phyloP scores from a whole-genome alignment of 352 stramenopile species.

The Elongisporangium undulatum region DNA sequence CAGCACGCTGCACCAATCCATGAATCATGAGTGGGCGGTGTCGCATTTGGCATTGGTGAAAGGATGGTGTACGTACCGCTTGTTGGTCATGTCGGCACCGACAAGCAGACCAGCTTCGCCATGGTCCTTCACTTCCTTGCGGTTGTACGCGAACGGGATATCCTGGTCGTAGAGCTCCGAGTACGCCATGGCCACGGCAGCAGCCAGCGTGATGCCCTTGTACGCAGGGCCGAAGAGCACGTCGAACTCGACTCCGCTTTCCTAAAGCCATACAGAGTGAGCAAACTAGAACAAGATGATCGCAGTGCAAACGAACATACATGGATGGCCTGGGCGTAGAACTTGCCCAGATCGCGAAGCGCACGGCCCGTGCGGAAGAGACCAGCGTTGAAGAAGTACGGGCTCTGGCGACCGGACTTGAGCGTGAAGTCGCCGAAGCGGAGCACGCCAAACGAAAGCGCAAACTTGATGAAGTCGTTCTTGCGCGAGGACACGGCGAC shows the following conservation, averaged over 20 bases:
- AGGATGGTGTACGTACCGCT: slow-evolving; percentile 59
- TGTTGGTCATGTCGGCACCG: slow-evolving; percentile 92
- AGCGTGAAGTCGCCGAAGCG: slow-evolving; percentile 98
- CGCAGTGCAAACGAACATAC: slow-evolving; percentile 20
- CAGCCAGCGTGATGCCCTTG: slow-evolving; percentile 98
- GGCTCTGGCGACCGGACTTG: slow-evolving; percentile 96
- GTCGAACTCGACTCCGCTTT: slow-evolving; percentile 94
- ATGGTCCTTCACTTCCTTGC: slow-evolving; percentile 99
- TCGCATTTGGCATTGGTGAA: background rate
- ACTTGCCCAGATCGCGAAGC: slow-evolving; percentile 90
- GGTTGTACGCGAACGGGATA: slow-evolving; percentile 97
- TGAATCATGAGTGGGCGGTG: background rate
- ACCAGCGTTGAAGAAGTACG: slow-evolving; percentile 99
- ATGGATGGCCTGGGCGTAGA: slow-evolving; percentile 95
- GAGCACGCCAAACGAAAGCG: slow-evolving; percentile 92
- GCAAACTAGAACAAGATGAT: slow-evolving; percentile 3
- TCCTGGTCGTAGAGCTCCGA: slow-evolving; percentile 89
- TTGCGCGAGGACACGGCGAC: slow-evolving; percentile 14
- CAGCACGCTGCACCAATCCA: slow-evolving; percentile 72
- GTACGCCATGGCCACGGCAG: slow-evolving; percentile 93
- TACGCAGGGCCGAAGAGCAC: slow-evolving; percentile 99
- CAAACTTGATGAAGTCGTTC: slow-evolving; percentile 96
- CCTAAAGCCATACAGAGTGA: slow-evolving; percentile 16
- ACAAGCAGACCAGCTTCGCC: slow-evolving; percentile 97
- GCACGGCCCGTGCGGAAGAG: slow-evolving; percentile 94